Evolutionary conservation across 805 yeast species (phyloP), one percentile per base, ranked within the genome.

Genomic region (Blastobotrys attinorum): DNA sequence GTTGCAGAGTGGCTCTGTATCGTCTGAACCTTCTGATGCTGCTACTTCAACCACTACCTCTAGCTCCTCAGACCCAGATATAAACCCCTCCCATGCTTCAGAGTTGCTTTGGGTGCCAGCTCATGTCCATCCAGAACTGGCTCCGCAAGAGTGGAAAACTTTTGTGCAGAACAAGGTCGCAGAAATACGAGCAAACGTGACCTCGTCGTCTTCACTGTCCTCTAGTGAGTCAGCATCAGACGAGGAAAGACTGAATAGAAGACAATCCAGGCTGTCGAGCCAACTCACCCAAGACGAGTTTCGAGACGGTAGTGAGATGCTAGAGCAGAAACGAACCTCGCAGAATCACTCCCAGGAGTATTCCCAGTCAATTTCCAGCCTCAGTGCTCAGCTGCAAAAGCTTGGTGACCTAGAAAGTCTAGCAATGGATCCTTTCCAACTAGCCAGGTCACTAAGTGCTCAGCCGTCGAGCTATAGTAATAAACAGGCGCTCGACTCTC

Each of bases 21-120:
- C n/a, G n/a, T n/a, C n/a, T n/a, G 22, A 15, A 22, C 10, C 35
- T 7, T 7, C 35, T 13, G 35, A 25, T 25, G 11, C 5, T 17
- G 8, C 10, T 13, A 17, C 13, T 10, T 11, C 13, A 16, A 20
- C 25, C 4, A 8, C 21, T 13, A 15, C 21, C 21, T 16, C 27
- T 31, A 18, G 18, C 22, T 18, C 37, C 4, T 16, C 40, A 3
- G 38, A 27, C 4, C 11, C 20, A n/a, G 22, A 25, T 10, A 37
- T 45, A 11, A 37, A 40, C 22, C 33, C 53, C 15, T 40, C 53
- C 3, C 51, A 51, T 7, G 48, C 57, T 4, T 52, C 57, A 20
- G 47, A 51, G 45, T 64, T 84, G 25, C 66, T 90, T 43, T 90
- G 98, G 98, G 97, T 92, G 1, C 97, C 97, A 0, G 98, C 97